phyloP scores from a whole-genome alignment of 2,329 filamentous ascomycete genomes.

The Trichoderma atroviride region DNA sequence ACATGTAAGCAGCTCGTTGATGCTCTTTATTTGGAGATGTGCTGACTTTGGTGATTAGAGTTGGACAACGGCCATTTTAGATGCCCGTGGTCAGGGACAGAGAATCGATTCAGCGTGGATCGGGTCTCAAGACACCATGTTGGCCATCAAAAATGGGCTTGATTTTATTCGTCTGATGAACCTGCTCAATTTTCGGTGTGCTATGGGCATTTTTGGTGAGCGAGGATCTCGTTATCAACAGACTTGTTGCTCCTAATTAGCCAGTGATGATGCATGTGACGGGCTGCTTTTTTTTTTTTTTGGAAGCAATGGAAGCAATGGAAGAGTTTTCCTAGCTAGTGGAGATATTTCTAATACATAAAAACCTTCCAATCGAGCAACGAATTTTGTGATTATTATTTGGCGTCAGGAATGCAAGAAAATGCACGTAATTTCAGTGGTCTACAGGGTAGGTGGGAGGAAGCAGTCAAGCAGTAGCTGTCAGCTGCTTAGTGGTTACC shows the following conservation, averaged over 20 bases:
- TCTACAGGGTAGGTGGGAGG: not conserved
- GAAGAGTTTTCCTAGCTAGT: not conserved
- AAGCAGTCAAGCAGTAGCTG: too few species aligned
- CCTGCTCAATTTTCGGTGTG: too few species aligned
- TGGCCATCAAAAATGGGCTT: too few species aligned
- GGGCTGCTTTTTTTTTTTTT: not conserved
- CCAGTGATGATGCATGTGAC: not conserved
- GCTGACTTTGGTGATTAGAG: conserved; percentile 27
- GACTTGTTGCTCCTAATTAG: not conserved
- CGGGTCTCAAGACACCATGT: too few species aligned
- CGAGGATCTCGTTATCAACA: too few species aligned
- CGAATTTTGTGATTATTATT: not conserved
- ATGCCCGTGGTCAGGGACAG: too few species aligned
- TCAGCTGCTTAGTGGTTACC: not conserved
- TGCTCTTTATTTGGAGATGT: not conserved
- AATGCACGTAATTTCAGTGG: not conserved
- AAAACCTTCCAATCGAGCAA: not conserved
- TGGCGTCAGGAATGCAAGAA: not conserved
- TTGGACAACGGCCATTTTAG: conserved; percentile 37
- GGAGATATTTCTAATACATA: not conserved
- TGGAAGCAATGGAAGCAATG: not conserved
- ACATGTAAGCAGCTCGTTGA: conserved; percentile 37
- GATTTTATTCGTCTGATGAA: too few species aligned
- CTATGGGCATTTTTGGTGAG: not conserved
- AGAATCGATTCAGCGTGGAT: not conserved